These are phyloP conservation scores for Geranium incanum DNA, from an alignment of 441 rosid species.

Conservation along the genomic window DNA sequence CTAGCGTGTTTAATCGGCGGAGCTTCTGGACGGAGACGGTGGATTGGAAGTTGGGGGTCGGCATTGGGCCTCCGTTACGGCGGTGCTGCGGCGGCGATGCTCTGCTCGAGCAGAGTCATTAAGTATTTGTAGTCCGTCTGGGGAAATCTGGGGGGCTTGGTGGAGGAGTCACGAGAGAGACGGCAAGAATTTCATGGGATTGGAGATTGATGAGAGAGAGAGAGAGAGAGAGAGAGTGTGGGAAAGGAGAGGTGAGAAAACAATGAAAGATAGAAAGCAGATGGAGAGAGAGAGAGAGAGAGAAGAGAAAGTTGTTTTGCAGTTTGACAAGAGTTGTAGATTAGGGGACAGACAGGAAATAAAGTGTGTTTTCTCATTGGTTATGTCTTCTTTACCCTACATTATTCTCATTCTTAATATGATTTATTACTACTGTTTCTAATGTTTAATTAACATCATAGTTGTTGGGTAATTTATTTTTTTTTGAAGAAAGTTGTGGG, in stretches of 20 bases:
- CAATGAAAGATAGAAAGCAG: background rate
- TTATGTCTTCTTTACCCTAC: background rate
- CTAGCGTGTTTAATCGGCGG: constrained; percentile 66
- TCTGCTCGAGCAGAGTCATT: background rate
- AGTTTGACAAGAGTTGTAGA: background rate
- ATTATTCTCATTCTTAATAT: too few species aligned
- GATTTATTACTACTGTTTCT: background rate
- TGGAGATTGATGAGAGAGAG: constrained; percentile 1
- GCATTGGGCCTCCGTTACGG: constrained; percentile 35
- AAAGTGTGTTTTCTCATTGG: background rate
- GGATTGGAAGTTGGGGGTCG: constrained; percentile 51
- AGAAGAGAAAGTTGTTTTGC: too few species aligned
- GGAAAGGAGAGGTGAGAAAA: constrained; percentile 17
- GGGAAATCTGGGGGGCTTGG: too few species aligned
- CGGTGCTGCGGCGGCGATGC: constrained; percentile 24
- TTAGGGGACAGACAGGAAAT: background rate
- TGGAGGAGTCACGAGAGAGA: constrained; percentile 25
- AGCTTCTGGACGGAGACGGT: constrained; percentile 64
- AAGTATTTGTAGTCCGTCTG: too few species aligned
- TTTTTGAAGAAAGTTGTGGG: too few species aligned
- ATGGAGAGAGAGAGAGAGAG: background rate
- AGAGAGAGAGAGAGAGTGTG: too few species aligned
- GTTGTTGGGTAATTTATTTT: too few species aligned
- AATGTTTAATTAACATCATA: too few species aligned
- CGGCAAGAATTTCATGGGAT: constrained; percentile 22